Conservation (phyloP, 1,139 yeast genomes). For the Debaryomycetaceae sp. region DNA sequence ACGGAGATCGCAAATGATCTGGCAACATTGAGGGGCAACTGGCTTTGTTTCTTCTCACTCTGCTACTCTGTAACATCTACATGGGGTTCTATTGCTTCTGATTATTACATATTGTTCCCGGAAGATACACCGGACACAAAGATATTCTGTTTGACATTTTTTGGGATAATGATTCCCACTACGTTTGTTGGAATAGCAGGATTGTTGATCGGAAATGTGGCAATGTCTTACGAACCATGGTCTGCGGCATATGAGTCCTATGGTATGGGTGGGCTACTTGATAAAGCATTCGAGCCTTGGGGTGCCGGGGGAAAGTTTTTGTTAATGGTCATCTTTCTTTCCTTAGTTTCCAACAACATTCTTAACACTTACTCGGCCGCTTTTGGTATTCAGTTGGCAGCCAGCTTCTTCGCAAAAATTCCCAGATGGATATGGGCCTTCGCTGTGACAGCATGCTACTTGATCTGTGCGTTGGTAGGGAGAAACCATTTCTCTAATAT, state of each 20-base stretch:
- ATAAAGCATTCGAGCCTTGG: conserved; percentile 53
- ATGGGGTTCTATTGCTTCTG: conserved; percentile 88
- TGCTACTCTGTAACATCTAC: conserved; percentile 81
- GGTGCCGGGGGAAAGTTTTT: conserved; percentile 76
- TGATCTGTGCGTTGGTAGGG: conserved; percentile 74
- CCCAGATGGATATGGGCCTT: conserved; percentile 84
- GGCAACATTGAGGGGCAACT: conserved; percentile 52
- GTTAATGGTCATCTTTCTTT: conserved; percentile 62
- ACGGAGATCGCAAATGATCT: conserved; percentile 26
- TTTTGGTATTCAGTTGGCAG: conserved; percentile 71
- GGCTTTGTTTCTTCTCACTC: conserved; percentile 71
- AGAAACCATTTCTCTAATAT: conserved; percentile 71
- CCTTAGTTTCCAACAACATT: conserved; percentile 77
- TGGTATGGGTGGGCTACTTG: conserved; percentile 25
- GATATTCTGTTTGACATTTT: conserved; percentile 60
- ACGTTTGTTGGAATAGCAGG: conserved; percentile 23
- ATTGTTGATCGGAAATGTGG: conserved; percentile 21
- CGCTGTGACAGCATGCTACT: conserved; percentile 58
- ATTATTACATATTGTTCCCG: conserved; percentile 80
- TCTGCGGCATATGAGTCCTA: conserved; percentile 14
- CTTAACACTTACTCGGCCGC: conserved; percentile 84
- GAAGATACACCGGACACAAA: conserved; percentile 60
- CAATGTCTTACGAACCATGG: conserved; percentile 23
- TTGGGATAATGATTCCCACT: conserved; percentile 41
- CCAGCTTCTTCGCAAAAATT: conserved; percentile 54